Evolutionary conservation across 2,329 filamentous ascomycete genomes (phyloP), one percentile per base, ranked within the genome.

Genomic region (Didymella arachidicola): DNA sequence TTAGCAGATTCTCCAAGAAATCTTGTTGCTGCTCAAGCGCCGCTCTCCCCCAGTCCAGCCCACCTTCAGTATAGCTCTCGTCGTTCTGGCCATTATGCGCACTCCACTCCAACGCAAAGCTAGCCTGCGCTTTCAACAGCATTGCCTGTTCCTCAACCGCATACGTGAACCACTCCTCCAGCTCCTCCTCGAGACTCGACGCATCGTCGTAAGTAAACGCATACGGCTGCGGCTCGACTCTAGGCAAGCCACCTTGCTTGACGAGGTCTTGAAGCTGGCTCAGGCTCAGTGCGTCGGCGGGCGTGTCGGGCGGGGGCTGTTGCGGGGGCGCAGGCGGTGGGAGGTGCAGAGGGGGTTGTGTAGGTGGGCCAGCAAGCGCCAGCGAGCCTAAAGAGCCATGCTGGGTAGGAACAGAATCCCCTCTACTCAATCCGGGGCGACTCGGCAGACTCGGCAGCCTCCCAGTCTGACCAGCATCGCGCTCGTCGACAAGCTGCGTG

Each of bases 121-220:
- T 87, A 36, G 87, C 83, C 71, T 91, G 91, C 19, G 91, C 89
- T 52, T 88, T 86, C 52, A 90, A 85, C 47, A 97, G 82, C 70
- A 93, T 89, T 45, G 89, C 84, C 79, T 91, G 91, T 74, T 98
- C 93, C 77, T 91, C 90, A 62, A 92, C 88, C 68, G 90, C 90
- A 78, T 98, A 97, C 52, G 89, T 88, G 78, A 99, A 99, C 95
- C 95, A 99, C 79, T 99, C 95, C 74, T 98, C 92, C 46, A 99
- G 83, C 80, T 99, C 95, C 63, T 95, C 92, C 18, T 91, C 87
- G 68, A 96, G 89, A 0, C 76, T 79, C 18, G 81, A 79, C 7
- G 81, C 78, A 70, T 84, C 82, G 45, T 78, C 73, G 63, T 83
- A 83, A 29, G 75, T 86, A 74, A 97, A 99, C 60, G 95, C 93